A percentile compares a stretch with the other conserved stretches of the same genome.
phyloP scores from a whole-genome alignment of 164 flowering plant genomes.

The Berberis vulgaris region DNA sequence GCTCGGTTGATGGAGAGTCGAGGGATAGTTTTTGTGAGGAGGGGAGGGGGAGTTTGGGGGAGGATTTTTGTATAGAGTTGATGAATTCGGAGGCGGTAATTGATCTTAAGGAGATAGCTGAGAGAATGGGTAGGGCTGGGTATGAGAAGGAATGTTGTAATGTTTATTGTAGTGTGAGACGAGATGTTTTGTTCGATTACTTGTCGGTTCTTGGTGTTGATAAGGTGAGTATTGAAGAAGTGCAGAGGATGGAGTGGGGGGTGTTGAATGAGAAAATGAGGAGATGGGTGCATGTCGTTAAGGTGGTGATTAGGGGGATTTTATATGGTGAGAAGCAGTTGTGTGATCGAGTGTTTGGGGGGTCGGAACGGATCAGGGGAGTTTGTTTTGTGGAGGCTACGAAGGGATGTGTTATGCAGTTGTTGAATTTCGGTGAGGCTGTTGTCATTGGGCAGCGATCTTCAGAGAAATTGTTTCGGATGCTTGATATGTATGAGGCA shows the following conservation, averaged over 20 bases:
- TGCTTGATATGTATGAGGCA: constrained; percentile 1
- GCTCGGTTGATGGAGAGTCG: neutral
- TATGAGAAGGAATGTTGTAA: constrained; percentile 1
- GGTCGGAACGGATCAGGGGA: neutral
- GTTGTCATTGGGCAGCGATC: neutral
- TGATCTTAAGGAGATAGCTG: neutral
- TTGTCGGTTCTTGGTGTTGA: neutral
- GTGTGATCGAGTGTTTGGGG: constrained; percentile 1
- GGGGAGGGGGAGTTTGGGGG: neutral
- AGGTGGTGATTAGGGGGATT: neutral
- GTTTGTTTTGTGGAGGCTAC: neutral
- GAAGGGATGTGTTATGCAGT: neutral
- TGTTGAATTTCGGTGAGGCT: constrained; percentile 3
- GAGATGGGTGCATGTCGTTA: neutral
- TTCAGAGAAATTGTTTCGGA: neutral
- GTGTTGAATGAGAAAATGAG: neutral
- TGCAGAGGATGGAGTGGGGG: neutral
- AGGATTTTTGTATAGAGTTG: neutral
- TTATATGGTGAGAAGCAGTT: neutral
- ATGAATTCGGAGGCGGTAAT: neutral
- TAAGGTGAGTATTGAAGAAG: neutral
- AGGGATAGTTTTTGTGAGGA: neutral
- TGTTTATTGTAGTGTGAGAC: neutral
- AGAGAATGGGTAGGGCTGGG: neutral
- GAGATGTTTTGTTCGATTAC: neutral